Evolutionary conservation across 768 basidiomycete species (phyloP).

Genomic region (Lactarius psammicola): DNA sequence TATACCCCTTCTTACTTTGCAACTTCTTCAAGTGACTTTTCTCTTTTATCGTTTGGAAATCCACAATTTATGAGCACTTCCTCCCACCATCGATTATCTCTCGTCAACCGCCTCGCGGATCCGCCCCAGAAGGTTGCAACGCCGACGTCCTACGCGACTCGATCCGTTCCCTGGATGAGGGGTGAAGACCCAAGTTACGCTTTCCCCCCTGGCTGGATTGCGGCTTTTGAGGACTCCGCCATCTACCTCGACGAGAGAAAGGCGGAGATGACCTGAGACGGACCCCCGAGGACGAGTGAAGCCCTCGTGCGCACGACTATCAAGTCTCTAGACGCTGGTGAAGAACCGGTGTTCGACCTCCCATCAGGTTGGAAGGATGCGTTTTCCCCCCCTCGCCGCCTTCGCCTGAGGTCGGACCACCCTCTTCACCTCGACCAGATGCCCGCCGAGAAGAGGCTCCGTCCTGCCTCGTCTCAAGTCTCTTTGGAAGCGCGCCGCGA

Average conservation of each 20-base stretch:
- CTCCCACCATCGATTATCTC: slow-evolving; percentile 5
- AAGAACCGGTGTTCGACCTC: slow-evolving; percentile 18
- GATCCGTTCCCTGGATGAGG: slow-evolving; percentile 2
- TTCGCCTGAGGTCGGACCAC: not conserved
- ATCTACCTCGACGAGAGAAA: not conserved
- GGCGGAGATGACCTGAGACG: not conserved
- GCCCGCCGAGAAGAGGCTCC: slow-evolving; percentile 9
- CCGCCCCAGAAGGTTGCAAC: not conserved
- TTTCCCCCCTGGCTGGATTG: not conserved
- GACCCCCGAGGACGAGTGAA: slow-evolving; percentile 16
- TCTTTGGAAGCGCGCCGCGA: slow-evolving; percentile 23
- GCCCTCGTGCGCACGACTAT: slow-evolving; percentile 18
- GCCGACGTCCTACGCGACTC: not conserved
- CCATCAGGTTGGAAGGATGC: slow-evolving; percentile 19
- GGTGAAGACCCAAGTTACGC: slow-evolving; percentile 1
- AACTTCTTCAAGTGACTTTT: not conserved
- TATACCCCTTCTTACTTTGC: not conserved
- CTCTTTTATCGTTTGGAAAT: slow-evolving; percentile 1
- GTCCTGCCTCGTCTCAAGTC: slow-evolving; percentile 19
- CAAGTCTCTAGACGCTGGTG: slow-evolving; percentile 21
- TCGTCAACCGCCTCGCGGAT: not conserved
- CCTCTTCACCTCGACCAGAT: slow-evolving; percentile 3
- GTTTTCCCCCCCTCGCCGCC: not conserved
- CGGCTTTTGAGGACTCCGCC: slow-evolving; percentile 11
- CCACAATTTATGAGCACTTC: slow-evolving; percentile 6